These are phyloP conservation scores for Multifurca ochricompacta DNA, from an alignment of 768 basidiomycete genomes.

Conservation along the genomic window DNA sequence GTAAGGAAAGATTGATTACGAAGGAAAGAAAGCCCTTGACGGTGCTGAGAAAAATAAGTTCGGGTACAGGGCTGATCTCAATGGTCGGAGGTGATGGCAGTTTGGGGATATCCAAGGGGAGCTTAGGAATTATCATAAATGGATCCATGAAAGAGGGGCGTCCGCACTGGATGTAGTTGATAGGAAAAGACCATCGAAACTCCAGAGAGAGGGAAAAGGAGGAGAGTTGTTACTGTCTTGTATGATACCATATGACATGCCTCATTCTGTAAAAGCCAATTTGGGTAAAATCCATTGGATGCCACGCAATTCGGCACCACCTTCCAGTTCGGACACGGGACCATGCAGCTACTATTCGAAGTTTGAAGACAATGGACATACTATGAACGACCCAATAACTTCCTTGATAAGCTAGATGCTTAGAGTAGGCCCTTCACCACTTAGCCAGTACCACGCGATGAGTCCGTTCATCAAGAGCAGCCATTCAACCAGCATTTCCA, in stretches of 20 bases:
- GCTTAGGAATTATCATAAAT: slow-evolving; percentile 2
- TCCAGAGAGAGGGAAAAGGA: neutral
- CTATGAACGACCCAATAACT: no score
- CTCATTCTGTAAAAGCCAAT: neutral
- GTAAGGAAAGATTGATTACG: slow-evolving; percentile 14
- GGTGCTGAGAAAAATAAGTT: slow-evolving; percentile 14
- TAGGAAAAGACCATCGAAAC: neutral
- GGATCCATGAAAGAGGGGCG: neutral
- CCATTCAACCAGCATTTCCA: no score
- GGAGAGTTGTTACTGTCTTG: neutral
- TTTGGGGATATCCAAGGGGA: neutral
- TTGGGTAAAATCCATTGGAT: neutral
- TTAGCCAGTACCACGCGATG: no score
- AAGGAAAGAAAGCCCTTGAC: slow-evolving; percentile 16
- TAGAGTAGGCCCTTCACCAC: no score
- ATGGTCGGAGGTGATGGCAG: slow-evolving; percentile 2
- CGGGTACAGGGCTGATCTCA: slow-evolving; percentile 12
- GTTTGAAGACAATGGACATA: no score
- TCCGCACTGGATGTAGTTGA: neutral
- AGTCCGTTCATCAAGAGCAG: no score
- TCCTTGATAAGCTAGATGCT: no score
- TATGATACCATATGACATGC: neutral
- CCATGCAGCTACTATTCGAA: no score
- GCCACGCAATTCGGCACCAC: neutral
- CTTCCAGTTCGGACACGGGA: no score